Percentiles rank a stretch among this genome's conserved stretches.
phyloP scores from a whole-genome alignment of 2,329 filamentous ascomycete species.

The Penicillium occitanis region DNA sequence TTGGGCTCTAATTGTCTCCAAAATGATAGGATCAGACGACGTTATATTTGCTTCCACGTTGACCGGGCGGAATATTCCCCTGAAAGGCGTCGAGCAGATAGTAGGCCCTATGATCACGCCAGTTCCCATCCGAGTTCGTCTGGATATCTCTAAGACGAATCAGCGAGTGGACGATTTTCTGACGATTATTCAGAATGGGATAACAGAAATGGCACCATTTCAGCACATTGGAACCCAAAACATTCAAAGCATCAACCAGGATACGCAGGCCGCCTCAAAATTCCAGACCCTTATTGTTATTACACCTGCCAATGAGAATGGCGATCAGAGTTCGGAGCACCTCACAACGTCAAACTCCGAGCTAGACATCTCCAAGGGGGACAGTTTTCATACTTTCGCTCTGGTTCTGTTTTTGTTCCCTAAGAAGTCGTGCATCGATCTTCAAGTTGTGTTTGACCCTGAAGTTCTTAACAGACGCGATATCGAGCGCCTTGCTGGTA shows the following conservation, averaged over 20 bases:
- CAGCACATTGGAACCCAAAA: conserved; percentile 42
- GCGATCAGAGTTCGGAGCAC: neutral
- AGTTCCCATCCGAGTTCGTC: conserved; percentile 9
- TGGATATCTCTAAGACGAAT: neutral
- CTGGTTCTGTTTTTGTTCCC: neutral
- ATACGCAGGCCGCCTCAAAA: conserved; percentile 7
- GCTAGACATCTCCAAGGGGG: neutral
- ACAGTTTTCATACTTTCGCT: neutral
- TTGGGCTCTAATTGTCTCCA: conserved; percentile 26
- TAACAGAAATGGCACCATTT: neutral
- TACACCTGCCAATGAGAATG: neutral
- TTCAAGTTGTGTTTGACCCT: neutral
- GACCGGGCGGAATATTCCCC: conserved; percentile 36
- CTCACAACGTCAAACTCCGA: neutral
- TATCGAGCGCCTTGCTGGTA: neutral
- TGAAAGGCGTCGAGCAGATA: conserved; percentile 38
- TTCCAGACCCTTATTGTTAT: conserved; percentile 14
- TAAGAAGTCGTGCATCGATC: neutral
- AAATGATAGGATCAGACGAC: conserved; percentile 22
- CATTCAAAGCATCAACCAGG: conserved; percentile 26
- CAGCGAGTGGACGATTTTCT: neutral
- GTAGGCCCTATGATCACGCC: conserved; percentile 32
- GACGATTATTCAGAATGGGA: neutral
- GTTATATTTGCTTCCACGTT: conserved; percentile 32
- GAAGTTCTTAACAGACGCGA: neutral